Evolutionary conservation across 257 asterid species (phyloP).

Genomic region (Ajuga chamaepitys): DNA sequence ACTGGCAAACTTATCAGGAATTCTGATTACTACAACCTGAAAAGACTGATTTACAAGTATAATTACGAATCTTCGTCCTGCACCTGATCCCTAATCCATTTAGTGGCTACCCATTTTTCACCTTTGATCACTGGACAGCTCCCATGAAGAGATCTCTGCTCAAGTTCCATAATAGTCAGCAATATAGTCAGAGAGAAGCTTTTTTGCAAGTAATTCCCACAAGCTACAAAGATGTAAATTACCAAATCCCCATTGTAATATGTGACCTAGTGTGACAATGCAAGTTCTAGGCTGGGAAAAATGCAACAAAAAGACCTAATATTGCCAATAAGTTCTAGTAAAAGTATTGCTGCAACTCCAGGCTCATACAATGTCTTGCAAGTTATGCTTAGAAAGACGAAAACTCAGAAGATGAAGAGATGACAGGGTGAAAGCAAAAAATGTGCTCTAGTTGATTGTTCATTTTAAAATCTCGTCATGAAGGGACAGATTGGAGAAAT

Average conservation of each 20-base stretch:
- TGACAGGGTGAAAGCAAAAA: not conserved
- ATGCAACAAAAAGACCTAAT: not conserved
- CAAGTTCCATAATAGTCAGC: not conserved
- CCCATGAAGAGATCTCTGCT: slow-evolving; percentile 86
- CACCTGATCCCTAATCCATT: slow-evolving; percentile 83
- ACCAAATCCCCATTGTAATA: not conserved
- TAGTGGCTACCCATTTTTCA: slow-evolving; percentile 97
- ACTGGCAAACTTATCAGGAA: slow-evolving; percentile 18
- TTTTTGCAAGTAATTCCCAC: not conserved
- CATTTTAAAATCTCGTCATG: no score
- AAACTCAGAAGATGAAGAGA: not conserved
- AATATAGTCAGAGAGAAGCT: not conserved
- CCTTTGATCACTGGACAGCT: slow-evolving; percentile 92
- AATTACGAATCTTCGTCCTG: slow-evolving; percentile 27
- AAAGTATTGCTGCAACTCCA: not conserved
- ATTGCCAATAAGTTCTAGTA: not conserved
- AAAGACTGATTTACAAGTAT: slow-evolving; percentile 5
- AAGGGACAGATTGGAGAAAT: no score
- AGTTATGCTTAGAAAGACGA: not conserved
- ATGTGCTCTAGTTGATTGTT: no score
- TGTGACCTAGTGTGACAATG: not conserved
- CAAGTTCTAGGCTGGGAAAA: not conserved
- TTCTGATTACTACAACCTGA: not conserved
- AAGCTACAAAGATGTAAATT: not conserved
- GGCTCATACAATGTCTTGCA: not conserved